Base-by-base conservation (phyloP, 2,329 filamentous ascomycete species). In the Fusarium lyarnte region DNA sequence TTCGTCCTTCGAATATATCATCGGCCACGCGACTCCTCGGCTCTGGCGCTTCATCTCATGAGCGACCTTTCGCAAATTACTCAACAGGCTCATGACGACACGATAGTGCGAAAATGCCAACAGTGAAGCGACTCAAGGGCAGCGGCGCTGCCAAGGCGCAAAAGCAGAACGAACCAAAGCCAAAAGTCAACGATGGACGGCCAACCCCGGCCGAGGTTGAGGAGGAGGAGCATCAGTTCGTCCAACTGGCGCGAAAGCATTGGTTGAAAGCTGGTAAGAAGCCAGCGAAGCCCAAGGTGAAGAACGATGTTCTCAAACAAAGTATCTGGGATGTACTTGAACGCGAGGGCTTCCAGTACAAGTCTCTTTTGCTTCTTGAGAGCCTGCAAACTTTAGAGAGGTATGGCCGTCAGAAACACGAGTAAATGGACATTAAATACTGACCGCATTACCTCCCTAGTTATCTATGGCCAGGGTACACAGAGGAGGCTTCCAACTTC, bases 381-480 rank as follows among this genome's bases (percentile, higher is more conserved):
- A 95, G 94, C 76, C 83, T 98, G 76, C 96, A 98, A 84, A 90
- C 95, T 45, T 84, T 99, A 66, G 96, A 99, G 81, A 93, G 88
- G 91, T 93, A 84, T 29, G 65, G 21, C 12, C 47, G 47, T 33
- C 17, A 13, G 29, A 6, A 27, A 9, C 8, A 17, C 19, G 41
- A 19, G n/a, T 17, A 8, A 31, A 9, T n/a, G 16, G 14, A 25
- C 83, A 9, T 17, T 9, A 21, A n/a, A 36, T n/a, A 47, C 79
- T 82, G 64, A 82, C 70, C 7, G 5, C n/a, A 25, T 8, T 8
- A 8, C 16, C 21, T 14, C 42, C 33, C 19, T 57, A 93, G 94
- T 79, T 98, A 97, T 79, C 87, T 99, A 33, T 99, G 96, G 96
- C 96, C 96, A 49, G 94, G 93, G 57, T 99, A 97, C 80, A 91